phyloP scores from a whole-genome alignment of 768 basidiomycete species.

The Myochromella boudieri region DNA sequence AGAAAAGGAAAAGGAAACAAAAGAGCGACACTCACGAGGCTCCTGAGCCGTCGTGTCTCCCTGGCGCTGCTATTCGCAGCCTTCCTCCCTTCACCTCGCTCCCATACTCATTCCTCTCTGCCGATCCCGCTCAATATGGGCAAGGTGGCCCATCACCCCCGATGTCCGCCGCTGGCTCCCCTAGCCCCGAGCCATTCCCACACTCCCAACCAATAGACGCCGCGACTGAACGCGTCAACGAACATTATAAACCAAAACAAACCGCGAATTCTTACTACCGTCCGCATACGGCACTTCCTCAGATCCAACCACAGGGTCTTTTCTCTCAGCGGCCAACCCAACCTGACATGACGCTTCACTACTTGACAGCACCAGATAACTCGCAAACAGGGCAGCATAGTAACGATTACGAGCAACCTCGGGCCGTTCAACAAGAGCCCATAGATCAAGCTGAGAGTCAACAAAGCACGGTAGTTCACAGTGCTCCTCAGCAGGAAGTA shows the following conservation, averaged over 20 bases:
- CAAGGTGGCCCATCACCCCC: conserved; percentile 53
- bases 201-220: not conserved
- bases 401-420: conserved; percentile 2
- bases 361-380: not conserved
- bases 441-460: conserved; percentile 6
- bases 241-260: not conserved
- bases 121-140: conserved; percentile 29
- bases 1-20: conserved; percentile 6
- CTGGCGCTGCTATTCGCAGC: not conserved
- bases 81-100: conserved; percentile 16
- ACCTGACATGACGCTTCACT: not conserved
- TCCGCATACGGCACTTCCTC: conserved; percentile 1
- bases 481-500: not conserved
- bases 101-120: conserved; percentile 17
- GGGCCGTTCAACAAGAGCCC: conserved; percentile 2
- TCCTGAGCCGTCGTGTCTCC: conserved; percentile 3
- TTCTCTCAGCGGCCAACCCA: not conserved
- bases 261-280: conserved; percentile 7
- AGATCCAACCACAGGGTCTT: not conserved
- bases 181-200: conserved; percentile 26
- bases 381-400: not conserved
- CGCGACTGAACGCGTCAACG: conserved; percentile 4
- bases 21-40: not conserved
- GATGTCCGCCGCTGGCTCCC: conserved; percentile 50
- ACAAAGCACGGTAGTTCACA: conserved; percentile 5